phyloP scores from a whole-genome alignment of 2,329 filamentous ascomycete species.

The Plenodomus tracheiphilus region DNA sequence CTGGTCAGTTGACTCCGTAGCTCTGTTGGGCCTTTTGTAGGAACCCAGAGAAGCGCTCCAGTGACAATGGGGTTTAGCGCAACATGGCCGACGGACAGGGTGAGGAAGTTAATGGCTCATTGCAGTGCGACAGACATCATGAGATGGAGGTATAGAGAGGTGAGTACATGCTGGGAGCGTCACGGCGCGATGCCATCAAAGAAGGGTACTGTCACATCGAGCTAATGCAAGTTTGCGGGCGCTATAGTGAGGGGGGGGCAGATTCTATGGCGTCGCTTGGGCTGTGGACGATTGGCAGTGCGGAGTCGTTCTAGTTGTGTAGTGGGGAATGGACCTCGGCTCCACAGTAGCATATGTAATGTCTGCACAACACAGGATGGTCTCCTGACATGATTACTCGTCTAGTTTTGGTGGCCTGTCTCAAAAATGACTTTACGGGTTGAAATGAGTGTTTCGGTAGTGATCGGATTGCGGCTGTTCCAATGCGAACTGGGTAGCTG shows the following conservation, averaged over 20 bases:
- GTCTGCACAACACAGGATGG: too few species aligned
- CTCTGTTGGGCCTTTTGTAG: constrained; percentile 35
- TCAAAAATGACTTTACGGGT: too few species aligned
- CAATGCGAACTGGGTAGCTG: neutral
- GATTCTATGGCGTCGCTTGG: neutral
- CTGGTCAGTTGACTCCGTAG: constrained; percentile 26
- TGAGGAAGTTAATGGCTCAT: constrained; percentile 21
- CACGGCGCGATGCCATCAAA: too few species aligned
- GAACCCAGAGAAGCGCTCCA: constrained; percentile 32
- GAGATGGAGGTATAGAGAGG: neutral
- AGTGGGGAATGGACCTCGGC: neutral
- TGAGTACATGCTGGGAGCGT: neutral
- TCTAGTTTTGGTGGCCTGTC: too few species aligned
- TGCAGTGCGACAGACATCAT: constrained; percentile 24
- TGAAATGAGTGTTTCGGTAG: too few species aligned
- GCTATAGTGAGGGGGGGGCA: neutral
- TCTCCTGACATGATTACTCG: too few species aligned
- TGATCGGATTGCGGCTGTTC: neutral
- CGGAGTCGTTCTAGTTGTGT: neutral
- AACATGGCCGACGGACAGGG: constrained; percentile 22
- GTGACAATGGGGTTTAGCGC: constrained; percentile 37
- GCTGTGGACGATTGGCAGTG: neutral
- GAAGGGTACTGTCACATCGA: too few species aligned
- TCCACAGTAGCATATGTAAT: neutral
- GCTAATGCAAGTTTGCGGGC: neutral